Evolutionary conservation across 306 rosid species (phyloP).

Genomic region (Rubus idaeus): DNA sequence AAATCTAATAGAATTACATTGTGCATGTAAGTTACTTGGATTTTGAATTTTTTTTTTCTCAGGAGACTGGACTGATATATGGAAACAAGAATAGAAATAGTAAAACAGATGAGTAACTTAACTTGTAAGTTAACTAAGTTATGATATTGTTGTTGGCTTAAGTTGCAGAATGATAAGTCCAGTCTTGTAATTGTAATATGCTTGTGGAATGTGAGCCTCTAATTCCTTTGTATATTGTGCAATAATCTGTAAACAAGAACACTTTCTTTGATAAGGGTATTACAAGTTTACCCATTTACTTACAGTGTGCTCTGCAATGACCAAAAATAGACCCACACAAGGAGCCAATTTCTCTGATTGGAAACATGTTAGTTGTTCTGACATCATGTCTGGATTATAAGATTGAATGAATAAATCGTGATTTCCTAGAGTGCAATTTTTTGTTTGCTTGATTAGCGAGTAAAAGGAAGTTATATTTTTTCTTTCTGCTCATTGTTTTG

Average conservation of each 20-base stretch:
- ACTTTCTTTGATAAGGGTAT: not conserved
- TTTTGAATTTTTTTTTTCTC: conserved; percentile 4
- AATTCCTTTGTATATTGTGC: not conserved
- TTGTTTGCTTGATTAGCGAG: not conserved
- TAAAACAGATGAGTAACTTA: conserved; percentile 35
- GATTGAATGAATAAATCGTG: not conserved
- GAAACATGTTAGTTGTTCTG: not conserved
- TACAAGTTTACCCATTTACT: not conserved
- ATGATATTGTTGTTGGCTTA: not conserved
- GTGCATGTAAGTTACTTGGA: not conserved
- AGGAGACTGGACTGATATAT: conserved; percentile 77
- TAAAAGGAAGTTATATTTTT: not conserved
- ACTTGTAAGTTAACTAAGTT: conserved; percentile 2
- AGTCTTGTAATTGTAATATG: not conserved
- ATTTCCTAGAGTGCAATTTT: not conserved
- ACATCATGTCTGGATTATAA: not conserved
- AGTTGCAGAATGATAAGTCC: not conserved
- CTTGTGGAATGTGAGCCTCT: not conserved
- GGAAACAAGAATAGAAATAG: conserved; percentile 58
- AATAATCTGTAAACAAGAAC: not conserved
- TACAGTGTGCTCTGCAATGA: not conserved
- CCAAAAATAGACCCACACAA: not conserved
- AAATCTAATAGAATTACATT: not conserved
- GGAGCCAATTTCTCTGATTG: not conserved
- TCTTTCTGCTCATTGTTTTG: not conserved